Evolutionary conservation across 78 protist species (phyloP).

Genomic region (Bigelowiella natans): DNA sequence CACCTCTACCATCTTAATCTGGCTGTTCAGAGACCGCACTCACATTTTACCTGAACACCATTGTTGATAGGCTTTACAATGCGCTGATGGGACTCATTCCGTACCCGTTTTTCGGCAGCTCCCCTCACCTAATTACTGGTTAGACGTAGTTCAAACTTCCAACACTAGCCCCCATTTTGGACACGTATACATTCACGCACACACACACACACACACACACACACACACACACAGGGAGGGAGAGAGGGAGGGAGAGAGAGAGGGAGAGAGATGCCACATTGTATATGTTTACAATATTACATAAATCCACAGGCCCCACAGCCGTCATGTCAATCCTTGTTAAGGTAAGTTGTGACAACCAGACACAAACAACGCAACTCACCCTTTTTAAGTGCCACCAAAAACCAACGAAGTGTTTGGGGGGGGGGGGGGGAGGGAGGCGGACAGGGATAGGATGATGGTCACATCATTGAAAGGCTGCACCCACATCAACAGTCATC

Average conservation of each 20-base stretch:
- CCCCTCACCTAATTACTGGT: background rate
- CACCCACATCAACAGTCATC: too few relatives aligned
- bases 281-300: background rate
- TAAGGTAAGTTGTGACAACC: background rate
- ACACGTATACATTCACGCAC: background rate
- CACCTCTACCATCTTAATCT: too few relatives aligned
- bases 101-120: background rate
- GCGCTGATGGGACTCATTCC: background rate
- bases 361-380: too few relatives aligned
- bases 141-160: background rate
- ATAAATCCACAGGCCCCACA: background rate
- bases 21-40: too few relatives aligned
- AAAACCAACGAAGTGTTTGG: too few relatives aligned
- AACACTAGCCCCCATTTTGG: background rate
- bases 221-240: background rate
- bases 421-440: too few relatives aligned
- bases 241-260: background rate
- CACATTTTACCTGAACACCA: background rate
- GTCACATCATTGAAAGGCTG: too few relatives aligned
- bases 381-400: too few relatives aligned
- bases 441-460: too few relatives aligned
- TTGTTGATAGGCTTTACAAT: background rate
- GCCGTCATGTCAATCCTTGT: background rate
- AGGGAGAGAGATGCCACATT: background rate
- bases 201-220: background rate